These are phyloP conservation scores for Chalciporus sphaerocephalus DNA, from an alignment of 768 basidiomycete genomes.

Conservation along the genomic window DNA sequence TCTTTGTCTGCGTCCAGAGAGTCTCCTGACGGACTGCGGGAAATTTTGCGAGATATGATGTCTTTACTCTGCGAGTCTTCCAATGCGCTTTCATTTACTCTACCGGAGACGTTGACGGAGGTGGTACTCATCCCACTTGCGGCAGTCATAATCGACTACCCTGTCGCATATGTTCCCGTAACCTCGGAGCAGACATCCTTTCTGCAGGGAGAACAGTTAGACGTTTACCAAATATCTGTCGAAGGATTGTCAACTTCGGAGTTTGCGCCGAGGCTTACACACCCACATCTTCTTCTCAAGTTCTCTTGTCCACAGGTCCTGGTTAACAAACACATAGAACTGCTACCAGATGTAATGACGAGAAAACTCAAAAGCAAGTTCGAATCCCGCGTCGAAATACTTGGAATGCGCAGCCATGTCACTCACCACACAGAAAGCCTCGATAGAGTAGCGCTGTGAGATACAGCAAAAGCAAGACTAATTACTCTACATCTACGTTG, in stretches of 20 bases:
- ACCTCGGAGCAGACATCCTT: conserved; percentile 35
- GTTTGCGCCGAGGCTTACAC: not conserved
- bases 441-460: conserved; percentile 48
- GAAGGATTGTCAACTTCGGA: not conserved
- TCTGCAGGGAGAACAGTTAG: conserved; percentile 44
- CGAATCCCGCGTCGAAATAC: conserved; percentile 23
- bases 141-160: conserved; percentile 58
- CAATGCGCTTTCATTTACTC: conserved; percentile 21
- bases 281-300: conserved; percentile 43
- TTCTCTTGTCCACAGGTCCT: conserved; percentile 52
- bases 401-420: conserved; percentile 23
- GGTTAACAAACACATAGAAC: conserved; percentile 3
- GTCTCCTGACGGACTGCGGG: conserved; percentile 10
- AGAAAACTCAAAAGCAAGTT: conserved; percentile 35
- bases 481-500: conserved; percentile 69
- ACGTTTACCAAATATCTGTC: conserved; percentile 42
- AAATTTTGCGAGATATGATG: conserved; percentile 12
- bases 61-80: conserved; percentile 4
- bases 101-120: conserved; percentile 27
- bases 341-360: conserved; percentile 24
- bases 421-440: conserved; percentile 34
- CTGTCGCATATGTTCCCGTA: conserved; percentile 51
- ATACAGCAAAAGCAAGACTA: not conserved
- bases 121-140: conserved; percentile 47
- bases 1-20: conserved; percentile 13